Base-by-base conservation (phyloP, 1,284 basidiomycete genomes). In the Sporisorium sorghi region DNA sequence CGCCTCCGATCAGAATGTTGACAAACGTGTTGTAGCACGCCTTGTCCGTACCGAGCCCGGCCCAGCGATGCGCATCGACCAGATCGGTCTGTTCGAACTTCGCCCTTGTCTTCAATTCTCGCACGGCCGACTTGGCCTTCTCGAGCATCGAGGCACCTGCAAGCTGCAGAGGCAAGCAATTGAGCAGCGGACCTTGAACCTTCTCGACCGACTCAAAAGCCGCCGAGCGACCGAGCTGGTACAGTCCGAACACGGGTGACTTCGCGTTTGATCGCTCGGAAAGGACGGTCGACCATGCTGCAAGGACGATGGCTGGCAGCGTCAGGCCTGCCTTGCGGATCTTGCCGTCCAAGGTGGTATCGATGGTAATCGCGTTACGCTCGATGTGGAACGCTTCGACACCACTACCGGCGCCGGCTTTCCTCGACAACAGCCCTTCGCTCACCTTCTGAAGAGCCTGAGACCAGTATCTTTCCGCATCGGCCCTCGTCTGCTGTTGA, bases 141-240 rank as follows among this genome's bases (percentile, higher is more conserved):
- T 55, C 61, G 1, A 47, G 2, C 23, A 73, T 42, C 17, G 61
- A 50, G 4, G 21, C 26, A 12, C 47, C 58, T 7, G 19, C 40
- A 0, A 70, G 32, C n/a, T 53, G 61, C 7, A 80, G 61, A 9
- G 80, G 80, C 10, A 82, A 48, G 39, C 80, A 54, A 33, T 77
- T 77, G 23, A 80, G 58, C 42, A 67, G 49, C 8, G 79, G 79
- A 3, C 65, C 71, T 39, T 73, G 76, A 9, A 74, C 61, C 15
- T 50, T 57, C 14, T 77, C 78, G 26, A 77, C 59, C 43, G 62
- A 55, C 12, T 68, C 66, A 21, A 78, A 67, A 0, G 44, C 32
- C 10, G 48, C 28, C 8, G 73, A 65, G 15, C 80, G 73, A 6
- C 73, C 80, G 11, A 68, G 59, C 19, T 78, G 79, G 42, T 68